Evolutionary conservation across 2,329 filamentous ascomycete species (phyloP).

Genomic region (Ophiostoma piceae): DNA sequence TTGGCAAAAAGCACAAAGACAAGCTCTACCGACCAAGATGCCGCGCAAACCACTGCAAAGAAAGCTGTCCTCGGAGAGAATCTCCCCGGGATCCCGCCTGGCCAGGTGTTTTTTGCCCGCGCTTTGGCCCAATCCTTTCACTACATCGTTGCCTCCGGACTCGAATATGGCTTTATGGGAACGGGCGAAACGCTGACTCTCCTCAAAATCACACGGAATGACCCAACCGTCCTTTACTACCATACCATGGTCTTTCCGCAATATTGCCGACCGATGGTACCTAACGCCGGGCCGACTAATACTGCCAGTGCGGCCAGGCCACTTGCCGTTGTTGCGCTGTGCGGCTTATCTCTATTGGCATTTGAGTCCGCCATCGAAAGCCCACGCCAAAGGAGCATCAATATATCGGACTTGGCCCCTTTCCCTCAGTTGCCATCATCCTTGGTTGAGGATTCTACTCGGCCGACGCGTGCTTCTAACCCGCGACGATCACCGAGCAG

Average conservation of each 20-base stretch:
- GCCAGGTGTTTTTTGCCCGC: conserved; percentile 21
- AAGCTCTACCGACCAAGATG: not conserved
- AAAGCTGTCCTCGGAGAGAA: not conserved
- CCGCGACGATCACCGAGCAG: not conserved
- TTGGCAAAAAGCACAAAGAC: not conserved
- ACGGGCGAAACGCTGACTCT: conserved; percentile 21
- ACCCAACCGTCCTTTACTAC: conserved; percentile 20
- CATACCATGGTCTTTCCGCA: not conserved
- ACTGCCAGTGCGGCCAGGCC: not conserved
- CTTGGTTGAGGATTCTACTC: not conserved
- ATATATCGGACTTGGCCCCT: not conserved
- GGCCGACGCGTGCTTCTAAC: not conserved
- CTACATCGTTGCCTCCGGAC: conserved; percentile 19
- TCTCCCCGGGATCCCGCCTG: not conserved
- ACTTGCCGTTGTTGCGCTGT: not conserved
- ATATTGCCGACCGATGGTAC: too few relatives aligned
- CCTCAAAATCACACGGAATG: conserved; percentile 9
- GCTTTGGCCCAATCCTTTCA: conserved; percentile 21
- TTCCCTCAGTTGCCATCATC: not conserved
- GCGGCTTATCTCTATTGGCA: not conserved
- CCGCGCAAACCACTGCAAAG: not conserved
- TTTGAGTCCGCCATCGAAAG: not conserved
- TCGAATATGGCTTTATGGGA: conserved; percentile 20
- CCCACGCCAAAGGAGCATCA: not conserved
- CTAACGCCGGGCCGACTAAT: not conserved